Base-by-base conservation (phyloP, 441 rosid species). In the Syzygium malaccense region DNA sequence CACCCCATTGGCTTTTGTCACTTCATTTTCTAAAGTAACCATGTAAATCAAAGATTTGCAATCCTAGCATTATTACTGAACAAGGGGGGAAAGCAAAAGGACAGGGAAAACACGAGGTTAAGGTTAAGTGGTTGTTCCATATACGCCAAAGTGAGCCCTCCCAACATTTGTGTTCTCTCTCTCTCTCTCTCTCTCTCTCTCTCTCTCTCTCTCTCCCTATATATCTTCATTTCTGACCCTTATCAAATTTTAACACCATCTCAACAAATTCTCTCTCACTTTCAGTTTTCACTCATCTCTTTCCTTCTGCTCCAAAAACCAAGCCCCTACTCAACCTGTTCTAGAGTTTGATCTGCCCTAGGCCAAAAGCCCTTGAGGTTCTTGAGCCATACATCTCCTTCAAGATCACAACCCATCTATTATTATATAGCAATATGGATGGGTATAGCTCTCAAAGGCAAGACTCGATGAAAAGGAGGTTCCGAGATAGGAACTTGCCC, bases 381-480 rank as follows among this genome's bases (percentile, higher is more conserved):
- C 84, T 58, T 89, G 83, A 51, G 17, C 51, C 83, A 45, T 75
- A 3, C 41, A 75, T 25, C 83, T 23, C 83, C 51, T 12, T 75
- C 51, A 23, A 41, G 10, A 41, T 75, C 83, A 75, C 83, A 41
- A 41, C n/a, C n/a, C 83, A 37, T 75, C 83, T 75, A 75, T 88
- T 33, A 0, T 28, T 18, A 11, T 14, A 14, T 9, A 30, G 41
- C 32, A 86, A 20, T 55, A 95, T 93, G 95, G 94, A 91, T 89
- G 92, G 90, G 88, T 93, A 92, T 86, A 93, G 93, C 85, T 86
- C 94, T 85, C 96, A 92, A 88, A 92, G 90, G 86, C 95, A 93
- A 89, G 95, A 92, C 53, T 89, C 96, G 41, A 54, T 92, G 55
- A 95, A 93, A 89, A 91, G 93, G 88, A 94, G 93, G 91, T 91